Evolutionary conservation across 225 moss, liverwort and hornwort species (phyloP).

Genomic region (Thuidium tamariscinum): DNA sequence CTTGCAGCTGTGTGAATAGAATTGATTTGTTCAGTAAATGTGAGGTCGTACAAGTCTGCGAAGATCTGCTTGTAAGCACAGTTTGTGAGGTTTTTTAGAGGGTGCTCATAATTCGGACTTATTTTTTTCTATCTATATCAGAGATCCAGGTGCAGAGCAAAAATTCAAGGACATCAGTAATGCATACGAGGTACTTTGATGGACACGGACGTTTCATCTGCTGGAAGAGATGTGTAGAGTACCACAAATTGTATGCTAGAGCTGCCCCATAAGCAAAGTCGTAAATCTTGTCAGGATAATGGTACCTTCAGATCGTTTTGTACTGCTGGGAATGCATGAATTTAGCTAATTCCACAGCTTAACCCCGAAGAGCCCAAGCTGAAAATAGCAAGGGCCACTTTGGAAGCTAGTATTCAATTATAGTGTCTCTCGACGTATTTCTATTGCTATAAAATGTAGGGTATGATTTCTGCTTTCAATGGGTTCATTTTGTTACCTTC

Average conservation of each 20-base stretch:
- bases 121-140: not conserved
- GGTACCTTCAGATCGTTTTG: not conserved
- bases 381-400: no score
- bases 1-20: not conserved
- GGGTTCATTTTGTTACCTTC: not conserved
- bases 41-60: not conserved
- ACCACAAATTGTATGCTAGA: not conserved
- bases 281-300: not conserved
- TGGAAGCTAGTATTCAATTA: not conserved
- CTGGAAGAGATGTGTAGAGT: not conserved
- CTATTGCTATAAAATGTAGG: not conserved
- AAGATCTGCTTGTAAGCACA: not conserved
- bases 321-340: not conserved
- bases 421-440: not conserved
- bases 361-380: no score
- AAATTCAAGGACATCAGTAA: constrained; percentile 99
- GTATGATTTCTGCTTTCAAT: not conserved
- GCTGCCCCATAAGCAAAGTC: not conserved
- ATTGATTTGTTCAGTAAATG: not conserved
- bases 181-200: constrained; percentile 75
- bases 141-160: constrained; percentile 78
- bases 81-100: not conserved
- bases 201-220: not conserved
- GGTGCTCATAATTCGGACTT: not conserved
- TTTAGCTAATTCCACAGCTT: not conserved